Percentiles rank a stretch among this genome's conserved stretches.
Conservation (phyloP, 1,139 yeast genomes). For the Sugiyamaella paludigena region DNA sequence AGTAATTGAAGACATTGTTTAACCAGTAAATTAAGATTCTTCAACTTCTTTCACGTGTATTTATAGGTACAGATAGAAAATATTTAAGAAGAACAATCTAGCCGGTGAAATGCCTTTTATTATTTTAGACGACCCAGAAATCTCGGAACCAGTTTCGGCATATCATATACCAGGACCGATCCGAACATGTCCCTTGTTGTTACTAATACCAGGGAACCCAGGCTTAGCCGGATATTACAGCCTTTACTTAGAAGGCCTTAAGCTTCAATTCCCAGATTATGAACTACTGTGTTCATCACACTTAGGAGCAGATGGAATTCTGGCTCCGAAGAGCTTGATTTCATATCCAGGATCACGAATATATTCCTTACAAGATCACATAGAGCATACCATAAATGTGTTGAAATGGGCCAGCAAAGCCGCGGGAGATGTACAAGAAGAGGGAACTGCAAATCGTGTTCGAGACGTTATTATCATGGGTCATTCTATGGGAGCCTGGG, state of each 20-base stretch:
- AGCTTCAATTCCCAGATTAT: slow-evolving; percentile 43
- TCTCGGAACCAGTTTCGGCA: slow-evolving; percentile 11
- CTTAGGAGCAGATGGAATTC: slow-evolving; percentile 44
- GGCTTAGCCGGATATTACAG: slow-evolving; percentile 60
- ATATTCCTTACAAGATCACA: slow-evolving; percentile 50
- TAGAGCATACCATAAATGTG: slow-evolving; percentile 38
- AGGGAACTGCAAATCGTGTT: slow-evolving; percentile 8
- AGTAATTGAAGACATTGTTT: too few relatives aligned
- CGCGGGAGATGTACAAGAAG: neutral
- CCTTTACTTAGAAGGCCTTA: slow-evolving; percentile 48
- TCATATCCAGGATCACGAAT: slow-evolving; percentile 21
- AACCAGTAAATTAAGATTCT: too few relatives aligned
- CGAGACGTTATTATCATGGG: slow-evolving; percentile 50
- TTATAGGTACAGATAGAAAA: too few relatives aligned
- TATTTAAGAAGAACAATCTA: too few relatives aligned
- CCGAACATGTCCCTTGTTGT: slow-evolving; percentile 39
- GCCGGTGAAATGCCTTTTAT: slow-evolving; percentile 5
- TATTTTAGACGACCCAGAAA: slow-evolving; percentile 1
- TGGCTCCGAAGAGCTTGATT: slow-evolving; percentile 21
- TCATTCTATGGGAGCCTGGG: slow-evolving; percentile 63
- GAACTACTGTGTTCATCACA: slow-evolving; percentile 57
- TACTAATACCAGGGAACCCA: slow-evolving; percentile 69
- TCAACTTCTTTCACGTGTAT: too few relatives aligned
- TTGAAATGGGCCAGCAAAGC: slow-evolving; percentile 14
- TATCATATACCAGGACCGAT: slow-evolving; percentile 3